phyloP scores from a whole-genome alignment of 192 early-diverging fungal species.

The Backusella circina region DNA sequence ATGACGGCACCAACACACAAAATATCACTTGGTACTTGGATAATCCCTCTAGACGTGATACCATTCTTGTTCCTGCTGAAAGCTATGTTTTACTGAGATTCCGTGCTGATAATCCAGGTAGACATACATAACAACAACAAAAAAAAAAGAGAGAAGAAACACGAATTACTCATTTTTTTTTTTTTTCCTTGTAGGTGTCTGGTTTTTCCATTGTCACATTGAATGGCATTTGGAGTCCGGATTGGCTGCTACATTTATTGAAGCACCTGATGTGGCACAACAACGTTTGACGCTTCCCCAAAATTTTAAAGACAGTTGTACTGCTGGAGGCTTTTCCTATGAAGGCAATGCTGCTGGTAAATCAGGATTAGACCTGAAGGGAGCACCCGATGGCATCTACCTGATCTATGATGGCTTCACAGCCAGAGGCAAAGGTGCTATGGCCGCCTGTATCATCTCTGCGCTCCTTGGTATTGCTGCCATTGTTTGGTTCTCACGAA shows the following conservation, averaged over 20 bases:
- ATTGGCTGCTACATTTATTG: slow-evolving; percentile 65
- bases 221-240: slow-evolving; percentile 74
- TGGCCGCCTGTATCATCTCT: slow-evolving; percentile 66
- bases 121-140: background rate
- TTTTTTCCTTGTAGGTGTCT: background rate
- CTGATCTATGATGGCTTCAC: slow-evolving; percentile 58
- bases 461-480: slow-evolving; percentile 72
- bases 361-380: slow-evolving; percentile 58
- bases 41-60: slow-evolving; percentile 77
- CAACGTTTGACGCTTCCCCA: slow-evolving; percentile 49
- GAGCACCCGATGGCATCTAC: slow-evolving; percentile 47
- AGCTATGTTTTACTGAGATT: slow-evolving; percentile 71
- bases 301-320: slow-evolving; percentile 60
- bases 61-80: slow-evolving; percentile 62
- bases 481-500: slow-evolving; percentile 69
- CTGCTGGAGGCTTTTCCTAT: slow-evolving; percentile 50
- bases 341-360: slow-evolving; percentile 75
- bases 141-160: background rate
- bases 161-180: background rate
- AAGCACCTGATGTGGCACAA: slow-evolving; percentile 65
- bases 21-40: slow-evolving; percentile 32
- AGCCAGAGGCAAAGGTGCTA: slow-evolving; percentile 62
- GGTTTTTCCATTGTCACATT: slow-evolving; percentile 64
- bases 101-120: slow-evolving; percentile 67
- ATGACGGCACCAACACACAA: slow-evolving; percentile 41